A percentile compares a stretch with the other conserved stretches of the same genome.
These are phyloP conservation scores for Aegilops tauschii DNA, from an alignment of 176 grass and related monocot species.

Conservation along the genomic window DNA sequence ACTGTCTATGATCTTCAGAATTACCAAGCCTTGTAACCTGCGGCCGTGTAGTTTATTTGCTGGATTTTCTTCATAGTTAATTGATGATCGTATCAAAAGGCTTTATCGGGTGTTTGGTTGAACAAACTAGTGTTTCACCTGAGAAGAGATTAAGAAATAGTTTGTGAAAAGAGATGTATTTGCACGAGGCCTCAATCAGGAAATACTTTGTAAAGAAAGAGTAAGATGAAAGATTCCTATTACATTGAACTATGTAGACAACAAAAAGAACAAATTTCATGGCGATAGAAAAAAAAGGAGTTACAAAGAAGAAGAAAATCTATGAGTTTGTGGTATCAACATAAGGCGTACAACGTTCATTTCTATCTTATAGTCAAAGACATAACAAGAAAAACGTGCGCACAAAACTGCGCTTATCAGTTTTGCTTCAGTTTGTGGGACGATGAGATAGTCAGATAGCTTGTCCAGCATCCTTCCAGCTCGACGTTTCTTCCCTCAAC, in stretches of 20 bases:
- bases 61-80: background rate
- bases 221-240: background rate
- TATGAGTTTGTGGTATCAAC: background rate
- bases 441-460: background rate
- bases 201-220: background rate
- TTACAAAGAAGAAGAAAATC: background rate
- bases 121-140: slow-evolving; percentile 21
- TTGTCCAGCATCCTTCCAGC: background rate
- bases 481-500: background rate
- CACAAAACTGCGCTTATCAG: background rate
- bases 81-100: background rate
- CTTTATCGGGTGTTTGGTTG: slow-evolving; percentile 14
- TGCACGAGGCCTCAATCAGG: too few relatives aligned
- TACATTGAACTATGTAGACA: background rate
- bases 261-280: background rate
- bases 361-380: background rate
- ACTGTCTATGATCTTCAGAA: background rate
- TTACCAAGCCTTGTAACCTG: background rate
- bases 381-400: background rate
- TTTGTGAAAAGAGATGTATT: slow-evolving; percentile 19
- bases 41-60: background rate
- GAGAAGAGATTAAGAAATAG: slow-evolving; percentile 18
- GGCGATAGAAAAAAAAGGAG: too few relatives aligned
- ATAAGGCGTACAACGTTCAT: background rate
- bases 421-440: background rate